A percentile compares a stretch with the other conserved stretches of the same genome.
Evolutionary conservation across 441 rosid genomes (phyloP).

Genomic region (Croton laevigatus): DNA sequence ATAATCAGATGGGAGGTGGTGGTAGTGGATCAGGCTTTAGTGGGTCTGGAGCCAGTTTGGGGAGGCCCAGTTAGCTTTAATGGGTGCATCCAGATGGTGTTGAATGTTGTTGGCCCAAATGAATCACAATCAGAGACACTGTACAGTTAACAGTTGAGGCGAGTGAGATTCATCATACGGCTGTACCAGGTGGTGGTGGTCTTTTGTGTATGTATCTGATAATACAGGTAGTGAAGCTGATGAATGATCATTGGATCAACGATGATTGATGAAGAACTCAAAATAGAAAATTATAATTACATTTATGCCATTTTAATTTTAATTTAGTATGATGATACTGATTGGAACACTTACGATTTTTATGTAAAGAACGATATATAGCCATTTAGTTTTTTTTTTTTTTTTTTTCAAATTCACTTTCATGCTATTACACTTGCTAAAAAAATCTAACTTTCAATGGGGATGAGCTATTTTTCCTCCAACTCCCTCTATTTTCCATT

Average conservation of each 20-base stretch:
- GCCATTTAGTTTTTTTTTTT: too few relatives aligned
- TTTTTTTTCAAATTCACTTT: too few relatives aligned
- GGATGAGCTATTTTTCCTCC: too few relatives aligned
- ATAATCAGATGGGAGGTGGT: constrained; percentile 39
- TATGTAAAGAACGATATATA: too few relatives aligned
- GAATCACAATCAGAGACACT: background rate
- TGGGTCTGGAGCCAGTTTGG: constrained; percentile 33
- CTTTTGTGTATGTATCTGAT: background rate
- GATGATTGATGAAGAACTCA: background rate
- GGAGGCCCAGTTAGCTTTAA: constrained; percentile 28
- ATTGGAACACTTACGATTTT: background rate
- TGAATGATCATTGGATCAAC: background rate
- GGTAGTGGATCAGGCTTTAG: constrained; percentile 25
- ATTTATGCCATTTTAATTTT: background rate
- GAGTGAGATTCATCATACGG: background rate
- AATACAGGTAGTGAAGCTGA: background rate
- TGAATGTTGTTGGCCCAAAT: background rate
- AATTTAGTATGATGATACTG: background rate
- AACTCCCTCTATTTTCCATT: too few relatives aligned
- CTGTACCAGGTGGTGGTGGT: background rate
- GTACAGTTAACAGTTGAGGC: too few relatives aligned
- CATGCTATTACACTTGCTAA: too few relatives aligned
- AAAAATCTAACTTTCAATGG: too few relatives aligned
- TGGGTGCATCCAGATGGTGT: background rate
- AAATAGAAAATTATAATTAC: background rate